Base-by-base conservation (phyloP, 148 eudicot genomes). In the Rhododendron mucronatum region DNA sequence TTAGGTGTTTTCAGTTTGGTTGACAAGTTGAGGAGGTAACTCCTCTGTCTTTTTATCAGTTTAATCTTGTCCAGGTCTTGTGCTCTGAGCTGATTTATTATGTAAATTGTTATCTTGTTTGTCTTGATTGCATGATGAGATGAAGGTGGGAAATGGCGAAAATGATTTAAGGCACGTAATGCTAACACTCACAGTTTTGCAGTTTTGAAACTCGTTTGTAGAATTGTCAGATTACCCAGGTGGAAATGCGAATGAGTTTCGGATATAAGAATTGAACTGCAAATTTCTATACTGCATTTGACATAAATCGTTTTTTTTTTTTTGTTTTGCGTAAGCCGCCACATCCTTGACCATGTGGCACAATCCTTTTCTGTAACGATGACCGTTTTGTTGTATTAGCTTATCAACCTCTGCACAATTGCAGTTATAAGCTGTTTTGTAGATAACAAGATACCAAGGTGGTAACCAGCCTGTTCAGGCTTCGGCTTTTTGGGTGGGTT, bases 61-160 rank as follows among this genome's bases (percentile, higher is more conserved):
- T 33, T 33, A 33, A 33, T 33, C 1, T 35, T 33, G 44, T 28
- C 37, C 98, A 93, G 99, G 99, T 96, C 8, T 41, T 89, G 73
- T 20, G 37, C 65, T 44, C 48, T 79, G 41, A 35, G 85, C 73
- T 51, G 28, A 71, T 81, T 33, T 14, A 28, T 15, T 10, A 45
- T 20, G 51, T 59, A 23, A 14, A 9, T 8, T 55, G 57, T 2
- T 59, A 4, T 2, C 12, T 85, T 20, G 80, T 41, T 71, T 18
- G 11, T 23, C 26, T 77, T 41, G 30, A 13, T 18, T 78, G 18
- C 0, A 41, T 11, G 21, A 2, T 45, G 30, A 23, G 81, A 41
- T 45, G 59, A 81, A 51, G 65, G 35, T 30, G 83, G 30, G 37
- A 81, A 81, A 51, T 30, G n/a, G 26, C 12, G 18, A 50, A 80